Evolutionary conservation across 148 eudicot genomes (phyloP), one percentile per base, ranked within the genome.

Genomic region (Amaranthus cruentus): DNA sequence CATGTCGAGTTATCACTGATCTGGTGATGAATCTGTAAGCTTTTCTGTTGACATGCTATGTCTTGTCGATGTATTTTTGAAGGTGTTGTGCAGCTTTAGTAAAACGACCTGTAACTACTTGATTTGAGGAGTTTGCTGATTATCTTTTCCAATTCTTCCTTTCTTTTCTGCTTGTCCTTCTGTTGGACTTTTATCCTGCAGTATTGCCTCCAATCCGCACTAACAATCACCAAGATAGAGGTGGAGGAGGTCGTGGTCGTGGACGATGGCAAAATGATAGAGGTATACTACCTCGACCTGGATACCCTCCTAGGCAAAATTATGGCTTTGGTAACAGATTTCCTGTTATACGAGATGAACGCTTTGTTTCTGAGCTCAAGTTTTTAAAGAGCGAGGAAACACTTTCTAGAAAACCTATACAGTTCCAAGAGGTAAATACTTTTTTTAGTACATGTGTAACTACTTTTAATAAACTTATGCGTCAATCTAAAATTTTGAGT

Each of bases 201-300:
- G 99, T 90, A 67, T 75, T 95, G 73, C 99, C 97, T 8, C 83
- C 85, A 47, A 48, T 84, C 69, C 90, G 92, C 43, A 87, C 62
- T 87, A 64, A 81, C 55, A 87, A 88, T 84, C 80, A 81, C 73
- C 89, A 86, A 63, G 59, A 77, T 44, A 81, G 94, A 80, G 97
- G 99, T 55, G 88, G 88, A 49, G 81, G 71, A 74, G 95, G 96
- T 13, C 90, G 92, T 70, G 98, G 98, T 11, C 98, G 98, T 58
- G 99, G 99, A 7, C 88, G 99, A 28, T 90, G 91, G 91, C 94
- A 88, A 78, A 90, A 96, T 76, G 89, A 92, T 80, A 88, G 99
- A 85, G 99, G 98, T 73, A 81, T 96, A 70, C 90, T 96, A 80
- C 97, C 97, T 60, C 93, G 94, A 49, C 97, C 99, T 13, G 99